Evolutionary conservation across 345 rosid species (phyloP), one percentile per base, ranked within the genome.

Genomic region (Salix purpurea): DNA sequence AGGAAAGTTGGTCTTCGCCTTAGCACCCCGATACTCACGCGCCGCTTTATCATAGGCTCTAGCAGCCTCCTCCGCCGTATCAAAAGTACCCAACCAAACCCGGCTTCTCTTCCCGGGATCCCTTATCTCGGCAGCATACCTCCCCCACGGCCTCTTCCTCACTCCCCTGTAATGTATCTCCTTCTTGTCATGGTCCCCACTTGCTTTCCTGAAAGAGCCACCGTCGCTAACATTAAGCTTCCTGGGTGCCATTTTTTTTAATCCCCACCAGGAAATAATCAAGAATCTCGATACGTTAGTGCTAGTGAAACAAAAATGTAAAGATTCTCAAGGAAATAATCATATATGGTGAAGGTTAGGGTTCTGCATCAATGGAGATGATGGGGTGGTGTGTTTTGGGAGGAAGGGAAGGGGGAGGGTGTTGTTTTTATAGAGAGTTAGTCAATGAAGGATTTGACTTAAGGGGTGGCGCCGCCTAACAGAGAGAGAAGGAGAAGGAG

Each of bases 81-180:
- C 88, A 46, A 89, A 92, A 1, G 97, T 90, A 2, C 91, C 97
- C 0, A 89, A 83, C 97, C 93, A 92, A 69, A 92, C 92, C 0
- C 94, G 91, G 18, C 78, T 84, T 78, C 87, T 92, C 86, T 88
- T 87, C 0, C 85, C 73, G 9, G 94, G 97, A 76, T 92, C 97
- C 36, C 97, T 83, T 65, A 92, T 90, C 79, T 92, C 94, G 13
- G 94, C 97, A 2, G 97, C 94, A 76, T 90, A 90, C 34, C 93
- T 81, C 5, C 97, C 93, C 94, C 94, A 92, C 0, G 94, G 94
- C 42, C 91, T 78, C 84, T 87, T 90, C 74, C 94, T 79, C 7
- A 89, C 94, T 2, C 94, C 93, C 77, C 94, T 86, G 34, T 78
- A 88, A 23, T 81, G 92, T 26, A 76, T 69, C 83, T 87, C 89